phyloP scores from a whole-genome alignment of 2,329 filamentous ascomycete genomes.

The Lecanicillium sp. region DNA sequence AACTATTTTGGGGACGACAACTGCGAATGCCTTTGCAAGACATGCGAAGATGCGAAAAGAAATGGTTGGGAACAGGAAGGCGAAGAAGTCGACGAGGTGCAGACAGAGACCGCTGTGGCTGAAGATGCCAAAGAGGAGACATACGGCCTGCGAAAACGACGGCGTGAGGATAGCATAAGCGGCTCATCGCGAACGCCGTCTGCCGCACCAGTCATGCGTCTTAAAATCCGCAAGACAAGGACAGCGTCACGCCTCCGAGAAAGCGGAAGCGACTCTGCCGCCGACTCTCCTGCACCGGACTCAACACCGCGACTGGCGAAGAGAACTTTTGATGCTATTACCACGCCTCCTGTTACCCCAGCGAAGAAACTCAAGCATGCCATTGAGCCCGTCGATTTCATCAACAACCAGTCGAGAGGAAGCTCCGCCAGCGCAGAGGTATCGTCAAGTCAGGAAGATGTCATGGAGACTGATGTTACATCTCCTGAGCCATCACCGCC shows the following conservation, averaged over 20 bases:
- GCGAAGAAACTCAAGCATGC: slow-evolving; percentile 38
- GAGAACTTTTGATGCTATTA: slow-evolving; percentile 33
- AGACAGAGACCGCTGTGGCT: slow-evolving; percentile 40
- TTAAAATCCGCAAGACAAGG: slow-evolving; percentile 35
- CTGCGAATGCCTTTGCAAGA: slow-evolving; percentile 85
- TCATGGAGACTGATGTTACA: slow-evolving; percentile 35
- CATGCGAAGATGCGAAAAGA: slow-evolving; percentile 64
- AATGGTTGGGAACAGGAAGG: slow-evolving; percentile 74
- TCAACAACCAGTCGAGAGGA: slow-evolving; percentile 24
- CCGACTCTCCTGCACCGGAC: slow-evolving; percentile 19
- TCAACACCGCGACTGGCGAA: slow-evolving; percentile 24
- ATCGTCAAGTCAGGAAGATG: slow-evolving; percentile 19
- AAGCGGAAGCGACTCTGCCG: slow-evolving; percentile 22
- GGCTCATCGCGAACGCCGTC: slow-evolving; percentile 49
- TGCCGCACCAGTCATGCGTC: slow-evolving; percentile 46
- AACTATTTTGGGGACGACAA: slow-evolving; percentile 95
- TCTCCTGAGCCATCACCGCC: slow-evolving; percentile 29
- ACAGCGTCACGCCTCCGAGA: slow-evolving; percentile 14
- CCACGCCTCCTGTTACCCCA: slow-evolving; percentile 47
- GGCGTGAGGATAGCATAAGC: slow-evolving; percentile 41
- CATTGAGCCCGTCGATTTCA: slow-evolving; percentile 18
- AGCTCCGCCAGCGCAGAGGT: slow-evolving; percentile 24
- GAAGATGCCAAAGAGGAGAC: slow-evolving; percentile 34
- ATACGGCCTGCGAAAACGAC: slow-evolving; percentile 48
- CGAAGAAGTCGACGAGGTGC: slow-evolving; percentile 32